A percentile compares a stretch with the other conserved stretches of the same genome.
Evolutionary conservation across 106 monocot species (phyloP).

Genomic region (Acorus calamus): DNA sequence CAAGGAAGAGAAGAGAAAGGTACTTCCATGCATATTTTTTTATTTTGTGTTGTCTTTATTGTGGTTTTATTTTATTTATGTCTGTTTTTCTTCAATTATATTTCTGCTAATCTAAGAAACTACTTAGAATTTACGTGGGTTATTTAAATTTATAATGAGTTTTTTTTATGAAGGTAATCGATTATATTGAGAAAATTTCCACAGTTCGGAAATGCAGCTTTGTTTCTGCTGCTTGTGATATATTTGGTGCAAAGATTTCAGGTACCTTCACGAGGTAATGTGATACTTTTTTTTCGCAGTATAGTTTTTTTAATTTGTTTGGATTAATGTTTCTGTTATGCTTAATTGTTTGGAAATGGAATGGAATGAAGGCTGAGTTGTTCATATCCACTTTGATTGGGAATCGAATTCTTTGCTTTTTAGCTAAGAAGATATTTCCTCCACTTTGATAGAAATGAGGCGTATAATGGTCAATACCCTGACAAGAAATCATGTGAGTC

Average conservation of each 20-base stretch:
- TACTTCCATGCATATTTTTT: slow-evolving; percentile 7
- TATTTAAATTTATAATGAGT: slow-evolving; percentile 5
- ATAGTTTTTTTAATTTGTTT: background rate
- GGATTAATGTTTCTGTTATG: background rate
- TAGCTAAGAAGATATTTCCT: too few species aligned
- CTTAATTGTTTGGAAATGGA: background rate
- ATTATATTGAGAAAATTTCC: slow-evolving; percentile 81
- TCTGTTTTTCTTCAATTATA: background rate
- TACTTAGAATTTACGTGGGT: too few species aligned
- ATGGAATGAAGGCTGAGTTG: background rate
- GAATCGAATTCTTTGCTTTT: too few species aligned
- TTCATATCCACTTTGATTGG: too few species aligned
- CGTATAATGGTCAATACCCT: too few species aligned
- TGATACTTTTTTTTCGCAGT: background rate
- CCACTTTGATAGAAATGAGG: too few species aligned
- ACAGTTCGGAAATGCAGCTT: slow-evolving; percentile 58
- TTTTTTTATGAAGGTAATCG: slow-evolving; percentile 46
- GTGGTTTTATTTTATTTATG: background rate
- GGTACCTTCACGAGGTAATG: slow-evolving; percentile 89
- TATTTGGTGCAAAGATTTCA: slow-evolving; percentile 79
- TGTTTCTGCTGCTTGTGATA: slow-evolving; percentile 53
- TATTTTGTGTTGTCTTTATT: background rate
- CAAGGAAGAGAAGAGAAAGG: slow-evolving; percentile 84
- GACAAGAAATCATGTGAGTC: too few species aligned
- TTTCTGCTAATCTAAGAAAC: background rate